Base-by-base conservation (phyloP, 1,284 basidiomycete genomes). In the Rhodotorula sp. region DNA sequence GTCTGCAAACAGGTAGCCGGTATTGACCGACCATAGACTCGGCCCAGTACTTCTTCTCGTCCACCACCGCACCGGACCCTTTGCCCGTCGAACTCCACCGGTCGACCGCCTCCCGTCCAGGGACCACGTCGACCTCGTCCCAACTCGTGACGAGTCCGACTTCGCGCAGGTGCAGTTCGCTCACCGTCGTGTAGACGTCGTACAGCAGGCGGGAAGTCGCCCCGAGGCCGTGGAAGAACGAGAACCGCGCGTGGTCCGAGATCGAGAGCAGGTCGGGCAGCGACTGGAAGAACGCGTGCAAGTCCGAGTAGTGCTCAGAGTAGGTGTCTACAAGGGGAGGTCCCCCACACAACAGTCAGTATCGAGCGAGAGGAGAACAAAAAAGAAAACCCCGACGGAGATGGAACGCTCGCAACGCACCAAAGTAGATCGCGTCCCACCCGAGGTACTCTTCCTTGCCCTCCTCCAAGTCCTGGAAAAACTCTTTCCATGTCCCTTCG, bases 141-240 rank as follows among this genome's bases (percentile, higher is more conserved):
- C 93, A 96, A 31, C 84, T 77, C 23, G 91, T 87, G 62, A 87
- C 84, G 23, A 91, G 80, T 1, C 95, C 95, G 3, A 93, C 85
- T 65, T 92, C 89, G 21, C 87, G 84, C 46, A 99, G 86, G 79
- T 99, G 93, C 51, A 97, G 82, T 73, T 96, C 94, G 0, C 91
- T 86, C 20, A 79, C 78, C 18, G 64, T 52, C 1, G 91, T 93
- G 79, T 93, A 96, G 7, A 98, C 91, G 78, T 97, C 93, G 82
- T 97, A 97, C 57, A 78, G 67, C 29, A 65, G 31, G 51, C 71
- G 66, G 0, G 65, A 72, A 15, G 94, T 98, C 31, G 93, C 96
- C 23, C 92, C 97, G 1, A 99, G 86, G 7, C 96, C 96, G 80
- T 99, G 93, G 86, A 98, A 99, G 83, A 98, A 99, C 69, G 93